Percentiles rank a stretch among this genome's conserved stretches.
Evolutionary conservation across 1,284 basidiomycete species (phyloP).

Genomic region (Xanthoconium separans): DNA sequence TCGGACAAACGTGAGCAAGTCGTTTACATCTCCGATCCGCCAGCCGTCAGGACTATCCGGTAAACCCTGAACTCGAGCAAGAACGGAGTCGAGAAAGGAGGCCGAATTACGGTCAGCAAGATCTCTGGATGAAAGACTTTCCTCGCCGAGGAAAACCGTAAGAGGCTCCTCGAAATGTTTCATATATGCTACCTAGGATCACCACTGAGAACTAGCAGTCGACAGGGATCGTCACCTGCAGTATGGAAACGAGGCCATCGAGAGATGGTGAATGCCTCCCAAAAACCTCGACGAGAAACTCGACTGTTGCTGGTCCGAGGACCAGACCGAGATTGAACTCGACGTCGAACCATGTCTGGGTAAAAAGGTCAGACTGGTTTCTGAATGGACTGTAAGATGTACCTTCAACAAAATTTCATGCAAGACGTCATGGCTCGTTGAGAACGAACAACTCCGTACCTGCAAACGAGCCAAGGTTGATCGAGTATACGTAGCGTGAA

Average conservation of each 20-base stretch:
- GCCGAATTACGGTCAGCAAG: slow-evolving; percentile 22
- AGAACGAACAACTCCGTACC: slow-evolving; percentile 48
- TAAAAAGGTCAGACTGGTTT: slow-evolving; percentile 1
- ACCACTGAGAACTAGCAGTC: not conserved
- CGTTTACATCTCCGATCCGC: slow-evolving; percentile 20
- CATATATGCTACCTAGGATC: slow-evolving; percentile 53
- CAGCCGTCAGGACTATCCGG: slow-evolving; percentile 16
- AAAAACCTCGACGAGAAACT: slow-evolving; percentile 56
- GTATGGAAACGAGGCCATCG: slow-evolving; percentile 52
- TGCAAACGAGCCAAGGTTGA: slow-evolving; percentile 58
- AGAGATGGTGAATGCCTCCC: slow-evolving; percentile 52
- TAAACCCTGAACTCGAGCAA: slow-evolving; percentile 36
- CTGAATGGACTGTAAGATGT: not conserved
- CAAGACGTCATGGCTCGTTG: slow-evolving; percentile 45
- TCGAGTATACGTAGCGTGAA: slow-evolving; percentile 57
- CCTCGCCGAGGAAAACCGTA: slow-evolving; percentile 38
- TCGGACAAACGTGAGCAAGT: slow-evolving; percentile 37
- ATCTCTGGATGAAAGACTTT: slow-evolving; percentile 16
- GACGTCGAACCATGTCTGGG: slow-evolving; percentile 63
- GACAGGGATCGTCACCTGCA: slow-evolving; percentile 48
- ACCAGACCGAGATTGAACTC: slow-evolving; percentile 59
- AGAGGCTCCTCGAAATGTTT: slow-evolving; percentile 69
- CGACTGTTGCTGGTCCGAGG: slow-evolving; percentile 55
- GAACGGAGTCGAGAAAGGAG: slow-evolving; percentile 43
- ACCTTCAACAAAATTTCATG: slow-evolving; percentile 55